Evolutionary conservation across 2,329 filamentous ascomycete species (phyloP), one percentile per base, ranked within the genome.

Genomic region (Sarocladium strictum): DNA sequence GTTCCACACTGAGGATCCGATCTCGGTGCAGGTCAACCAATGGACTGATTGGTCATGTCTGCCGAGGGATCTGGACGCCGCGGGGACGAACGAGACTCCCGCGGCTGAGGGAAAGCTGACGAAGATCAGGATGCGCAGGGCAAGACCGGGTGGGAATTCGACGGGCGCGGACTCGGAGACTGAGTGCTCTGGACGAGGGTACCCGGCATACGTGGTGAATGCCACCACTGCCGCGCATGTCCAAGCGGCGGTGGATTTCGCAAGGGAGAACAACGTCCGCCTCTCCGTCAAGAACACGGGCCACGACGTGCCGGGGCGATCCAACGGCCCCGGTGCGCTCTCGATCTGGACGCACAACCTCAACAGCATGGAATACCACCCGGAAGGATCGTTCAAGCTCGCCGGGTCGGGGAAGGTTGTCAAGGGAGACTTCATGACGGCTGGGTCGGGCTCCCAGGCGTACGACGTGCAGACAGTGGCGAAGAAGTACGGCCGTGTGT

Each of bases 341-440:
- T 79, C 72, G 1, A 73, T 81, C 55, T 83, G 79, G 80, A 74
- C 72, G 0, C 78, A 78, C 53, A 64, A 79, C 56, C 65, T 82
- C 45, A 71, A 71, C 21, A 62, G 61, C 4, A 62, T 74, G 2
- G 26, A 59, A 1, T 70, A 72, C 29, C 72, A 72, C 53, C 58
- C 72, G n/a, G n/a, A n/a, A 7, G 70, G 67, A 2, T 55, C 65
- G 14, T 40, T 53, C 50, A 38, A 53, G 50, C 50, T 53, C 32
- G 12, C 50, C 3, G 50, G 50, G n/a, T 53, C 50, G 4, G 33
- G 50, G 10, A 53, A 40, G 5, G 57, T 65, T 1, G 79, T 84
- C 45, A 59, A 63, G 0, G 75, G 74, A 0, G 72, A 72, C 17
- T 77, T 78, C 2, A 70, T 84, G 15, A 83, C 76, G 1, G 68